A percentile compares a stretch with the other conserved stretches of the same genome.
Evolutionary conservation across 2,329 filamentous ascomycete species (phyloP).

Genomic region (Fusarium brevicatenulatum): DNA sequence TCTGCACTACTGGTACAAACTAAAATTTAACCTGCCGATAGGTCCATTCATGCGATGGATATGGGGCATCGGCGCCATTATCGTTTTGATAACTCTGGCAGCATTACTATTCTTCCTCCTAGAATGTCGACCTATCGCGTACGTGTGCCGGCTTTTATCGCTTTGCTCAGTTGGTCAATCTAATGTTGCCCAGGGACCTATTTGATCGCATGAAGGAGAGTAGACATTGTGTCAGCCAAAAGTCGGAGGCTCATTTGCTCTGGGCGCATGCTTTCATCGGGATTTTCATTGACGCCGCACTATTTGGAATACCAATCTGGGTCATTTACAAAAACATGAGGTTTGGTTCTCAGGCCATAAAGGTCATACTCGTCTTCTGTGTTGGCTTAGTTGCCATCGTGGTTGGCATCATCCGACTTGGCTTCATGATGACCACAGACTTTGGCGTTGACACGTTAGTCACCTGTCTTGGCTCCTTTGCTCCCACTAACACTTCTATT

Average conservation of each 20-base stretch:
- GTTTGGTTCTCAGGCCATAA: background rate
- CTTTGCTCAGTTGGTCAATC: fast-evolving
- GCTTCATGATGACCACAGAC: background rate
- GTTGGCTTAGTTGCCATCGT: background rate
- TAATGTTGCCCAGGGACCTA: background rate
- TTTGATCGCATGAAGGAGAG: background rate
- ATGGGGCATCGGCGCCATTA: background rate
- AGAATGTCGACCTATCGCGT: background rate
- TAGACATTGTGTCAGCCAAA: background rate
- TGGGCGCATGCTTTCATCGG: background rate
- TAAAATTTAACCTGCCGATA: fast-evolving
- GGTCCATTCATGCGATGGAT: background rate
- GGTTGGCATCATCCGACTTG: background rate
- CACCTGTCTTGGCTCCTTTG: fast-evolving
- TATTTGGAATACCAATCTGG: background rate
- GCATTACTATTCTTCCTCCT: background rate
- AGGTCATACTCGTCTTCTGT: background rate
- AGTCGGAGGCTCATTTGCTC: background rate
- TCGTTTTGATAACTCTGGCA: background rate
- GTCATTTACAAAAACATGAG: background rate
- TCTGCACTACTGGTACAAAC: fast-evolving
- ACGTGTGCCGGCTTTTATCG: fast-evolving
- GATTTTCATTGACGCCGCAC: background rate
- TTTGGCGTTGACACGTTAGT: background rate
- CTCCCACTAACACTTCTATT: fast-evolving